Percentiles rank a stretch among this genome's conserved stretches.
phyloP scores from a whole-genome alignment of 176 grass and related monocot genomes.

The Aegilops sharonensis region DNA sequence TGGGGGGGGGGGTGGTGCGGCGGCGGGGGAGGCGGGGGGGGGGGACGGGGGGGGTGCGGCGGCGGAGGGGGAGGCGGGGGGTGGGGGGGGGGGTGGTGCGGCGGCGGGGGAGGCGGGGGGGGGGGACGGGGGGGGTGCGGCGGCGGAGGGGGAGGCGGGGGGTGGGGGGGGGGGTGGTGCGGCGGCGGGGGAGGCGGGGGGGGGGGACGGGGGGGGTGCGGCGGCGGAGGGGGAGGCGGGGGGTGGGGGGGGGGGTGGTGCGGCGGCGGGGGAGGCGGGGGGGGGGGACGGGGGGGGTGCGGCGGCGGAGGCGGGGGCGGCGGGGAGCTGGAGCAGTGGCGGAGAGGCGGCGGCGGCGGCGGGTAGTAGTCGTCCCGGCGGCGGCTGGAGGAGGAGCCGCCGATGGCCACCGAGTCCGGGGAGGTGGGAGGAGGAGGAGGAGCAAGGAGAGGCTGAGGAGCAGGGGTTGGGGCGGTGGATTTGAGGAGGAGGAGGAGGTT shows the following conservation, averaged over 20 bases:
- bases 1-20: not conserved
- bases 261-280: not conserved
- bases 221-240: not conserved
- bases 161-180: not conserved
- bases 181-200: constrained; percentile 34
- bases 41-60: not conserved
- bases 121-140: not conserved
- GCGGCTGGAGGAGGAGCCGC: constrained; percentile 43
- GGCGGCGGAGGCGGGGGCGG: constrained; percentile 5
- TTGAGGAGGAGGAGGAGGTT: not conserved
- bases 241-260: not conserved
- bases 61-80: constrained; percentile 36
- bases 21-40: not conserved
- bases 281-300: not conserved
- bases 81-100: no score
- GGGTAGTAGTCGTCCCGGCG: constrained; percentile 56
- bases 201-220: no score
- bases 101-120: constrained; percentile 11
- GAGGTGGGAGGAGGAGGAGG: not conserved
- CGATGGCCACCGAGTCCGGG: constrained; percentile 29
- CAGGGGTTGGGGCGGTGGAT: not conserved
- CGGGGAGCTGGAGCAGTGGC: constrained; percentile 3
- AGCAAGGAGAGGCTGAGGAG: no score
- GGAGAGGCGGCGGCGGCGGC: not conserved
- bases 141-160: not conserved